Base-by-base conservation (phyloP, 2,329 filamentous ascomycete species). In the Thelonectria discophora region DNA sequence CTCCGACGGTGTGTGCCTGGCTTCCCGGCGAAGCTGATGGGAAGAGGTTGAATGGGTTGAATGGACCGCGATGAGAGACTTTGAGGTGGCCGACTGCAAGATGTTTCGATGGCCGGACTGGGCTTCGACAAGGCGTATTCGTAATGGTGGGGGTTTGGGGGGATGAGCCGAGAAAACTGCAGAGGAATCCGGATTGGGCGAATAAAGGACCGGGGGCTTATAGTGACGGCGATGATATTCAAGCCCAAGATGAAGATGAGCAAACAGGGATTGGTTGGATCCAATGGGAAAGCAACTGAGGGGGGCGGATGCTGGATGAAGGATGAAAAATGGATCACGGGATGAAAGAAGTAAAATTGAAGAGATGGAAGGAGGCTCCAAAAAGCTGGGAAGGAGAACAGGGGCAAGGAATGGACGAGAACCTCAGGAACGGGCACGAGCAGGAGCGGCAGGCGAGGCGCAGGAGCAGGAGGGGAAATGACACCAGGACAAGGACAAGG, bases 401-500 rank as follows among this genome's bases (percentile, higher is more conserved):
- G 47, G 46, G 46, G 15, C 15, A 37, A 45, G 37, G 48, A 49
- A 49, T 30, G 27, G 27, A 30, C 27, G 40, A 24, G 46, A 42
- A 21, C 20, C 45, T 47, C 34, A 49, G 54, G 34, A 20, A 24
- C 39, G 39, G 54, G 55, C 49, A 49, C 10, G 47, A 37, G 10
- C 27, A 47, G 21, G 15, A 30, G 15, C 17, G 30, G 21, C 21
- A 30, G 40, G 42, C 30, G 37, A n/a, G n/a, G n/a, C n/a, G 21
- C 37, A 27, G 20, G 45, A 47, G 45, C 21, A 30, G 20, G 45
- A 47, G 45, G 20, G 18, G 45, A 47, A 30, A 49, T 40, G 27
- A 37, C 40, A 42, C 30, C 46, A 20, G 47, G 55, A 51, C 32
- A 27, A 40, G 34, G 47, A 42, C 30, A 50, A 20, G 47, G 55